Conservation (phyloP, 805 yeast species). For the Monosporozyma unispora region DNA sequence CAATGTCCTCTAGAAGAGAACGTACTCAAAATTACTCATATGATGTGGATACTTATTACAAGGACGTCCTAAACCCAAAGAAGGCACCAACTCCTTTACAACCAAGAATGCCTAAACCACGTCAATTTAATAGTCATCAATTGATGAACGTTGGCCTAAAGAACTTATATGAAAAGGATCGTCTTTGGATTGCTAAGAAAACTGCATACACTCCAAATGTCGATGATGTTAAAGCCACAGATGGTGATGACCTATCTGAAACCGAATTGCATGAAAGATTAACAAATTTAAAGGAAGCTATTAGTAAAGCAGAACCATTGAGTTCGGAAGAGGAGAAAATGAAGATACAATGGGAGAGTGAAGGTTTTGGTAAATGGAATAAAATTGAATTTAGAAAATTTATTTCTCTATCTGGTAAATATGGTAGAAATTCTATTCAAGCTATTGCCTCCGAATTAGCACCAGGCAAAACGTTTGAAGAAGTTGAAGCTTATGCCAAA, state of each 20-base stretch:
- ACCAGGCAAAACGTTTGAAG: conserved; percentile 72
- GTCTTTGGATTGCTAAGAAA: conserved; percentile 64
- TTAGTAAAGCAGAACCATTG: conserved; percentile 66
- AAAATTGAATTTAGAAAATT: conserved; percentile 83
- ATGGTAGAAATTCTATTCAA: conserved; percentile 68
- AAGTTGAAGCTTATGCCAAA: conserved; percentile 66
- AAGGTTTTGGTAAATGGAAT: conserved; percentile 78
- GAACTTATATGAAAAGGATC: conserved; percentile 74
- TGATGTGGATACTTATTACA: conserved; percentile 78
- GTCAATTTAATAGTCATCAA: conserved; percentile 82
- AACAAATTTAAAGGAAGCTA: conserved; percentile 57
- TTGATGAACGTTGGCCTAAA: conserved; percentile 68
- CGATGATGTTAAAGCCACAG: conserved; percentile 39
- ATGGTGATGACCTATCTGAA: conserved; percentile 34
- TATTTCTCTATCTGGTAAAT: conserved; percentile 63
- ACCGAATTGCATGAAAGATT: conserved; percentile 38
- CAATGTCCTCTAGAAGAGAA: conserved; percentile 60
- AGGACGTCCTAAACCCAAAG: conserved; percentile 68
- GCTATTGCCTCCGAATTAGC: conserved; percentile 67
- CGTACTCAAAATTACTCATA: conserved; percentile 61
- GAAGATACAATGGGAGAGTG: conserved; percentile 47
- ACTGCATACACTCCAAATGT: conserved; percentile 58
- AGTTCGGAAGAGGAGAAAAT: conserved; percentile 71
- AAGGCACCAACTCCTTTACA: conserved; percentile 38
- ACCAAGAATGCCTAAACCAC: conserved; percentile 81